phyloP scores from a whole-genome alignment of 192 early-diverging fungal species.

The Coemansia sp. region DNA sequence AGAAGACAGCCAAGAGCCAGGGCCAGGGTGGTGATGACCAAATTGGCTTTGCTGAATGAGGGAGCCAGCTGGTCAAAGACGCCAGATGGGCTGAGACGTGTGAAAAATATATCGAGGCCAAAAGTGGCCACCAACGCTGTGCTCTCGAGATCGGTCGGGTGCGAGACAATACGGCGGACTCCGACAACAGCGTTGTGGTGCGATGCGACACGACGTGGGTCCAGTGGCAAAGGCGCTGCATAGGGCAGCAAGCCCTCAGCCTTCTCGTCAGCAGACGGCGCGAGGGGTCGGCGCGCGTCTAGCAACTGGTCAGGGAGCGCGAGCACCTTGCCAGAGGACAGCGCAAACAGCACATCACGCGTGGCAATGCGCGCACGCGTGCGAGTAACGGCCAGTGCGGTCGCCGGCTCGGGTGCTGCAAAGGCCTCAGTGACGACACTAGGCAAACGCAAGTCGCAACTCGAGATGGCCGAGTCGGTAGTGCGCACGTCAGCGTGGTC shows the following conservation, averaged over 20 bases:
- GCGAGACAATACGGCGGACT: conserved; percentile 64
- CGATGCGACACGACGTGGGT: conserved; percentile 73
- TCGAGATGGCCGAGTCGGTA: conserved; percentile 73
- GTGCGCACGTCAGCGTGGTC: conserved; percentile 65
- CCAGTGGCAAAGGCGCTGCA: conserved; percentile 65
- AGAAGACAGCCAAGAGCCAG: conserved; percentile 73
- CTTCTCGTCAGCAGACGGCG: conserved; percentile 76
- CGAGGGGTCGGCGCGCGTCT: conserved; percentile 78
- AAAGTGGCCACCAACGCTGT: conserved; percentile 87
- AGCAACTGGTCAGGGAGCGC: conserved; percentile 60
- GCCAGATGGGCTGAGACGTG: conserved; percentile 77
- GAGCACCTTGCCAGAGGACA: conserved; percentile 42
- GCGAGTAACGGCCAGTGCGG: conserved; percentile 77
- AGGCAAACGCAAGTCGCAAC: conserved; percentile 67
- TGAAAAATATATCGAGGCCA: conserved; percentile 91
- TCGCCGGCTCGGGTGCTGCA: conserved; percentile 70
- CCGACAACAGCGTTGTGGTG: conserved; percentile 69
- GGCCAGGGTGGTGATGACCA: conserved; percentile 80
- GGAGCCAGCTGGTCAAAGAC: conserved; percentile 92
- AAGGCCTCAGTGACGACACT: conserved; percentile 75
- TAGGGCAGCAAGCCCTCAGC: conserved; percentile 87
- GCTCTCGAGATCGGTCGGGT: conserved; percentile 86
- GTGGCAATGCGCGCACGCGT: conserved; percentile 86
- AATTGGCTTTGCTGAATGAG: conserved; percentile 83
- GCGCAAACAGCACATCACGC: conserved; percentile 73